Conservation (phyloP, 345 rosid genomes). For the Raphanus raphanistrum region DNA sequence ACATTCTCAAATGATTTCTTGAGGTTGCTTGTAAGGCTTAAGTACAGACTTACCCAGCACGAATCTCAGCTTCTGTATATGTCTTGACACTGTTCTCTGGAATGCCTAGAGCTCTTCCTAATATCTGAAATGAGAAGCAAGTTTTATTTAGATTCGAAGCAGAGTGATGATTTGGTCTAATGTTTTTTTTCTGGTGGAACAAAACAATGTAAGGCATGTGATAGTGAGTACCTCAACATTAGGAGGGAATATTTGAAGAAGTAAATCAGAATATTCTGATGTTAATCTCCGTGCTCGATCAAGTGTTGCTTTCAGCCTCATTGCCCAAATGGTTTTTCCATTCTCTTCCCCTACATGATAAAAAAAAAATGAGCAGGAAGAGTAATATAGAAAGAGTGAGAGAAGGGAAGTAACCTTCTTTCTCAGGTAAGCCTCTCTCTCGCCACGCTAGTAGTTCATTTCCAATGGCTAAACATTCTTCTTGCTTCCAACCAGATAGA, state of each 20-base stretch:
- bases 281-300: slow-evolving; percentile 95
- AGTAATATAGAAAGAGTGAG: slow-evolving; percentile 4
- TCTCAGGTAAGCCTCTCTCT: slow-evolving; percentile 62
- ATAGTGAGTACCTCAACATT: slow-evolving; percentile 72
- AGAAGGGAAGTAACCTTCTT: slow-evolving; percentile 60
- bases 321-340: slow-evolving; percentile 81
- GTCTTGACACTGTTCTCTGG: slow-evolving; percentile 87
- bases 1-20: background rate
- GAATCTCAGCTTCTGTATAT: slow-evolving; percentile 96
- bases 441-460: slow-evolving; percentile 87
- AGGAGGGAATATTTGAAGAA: slow-evolving; percentile 77
- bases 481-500: slow-evolving; percentile 88
- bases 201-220: slow-evolving; percentile 6
- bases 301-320: slow-evolving; percentile 94
- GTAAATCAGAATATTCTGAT: slow-evolving; percentile 88
- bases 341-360: slow-evolving; percentile 67
- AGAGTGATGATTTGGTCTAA: background rate
- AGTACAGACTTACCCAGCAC: slow-evolving; percentile 73
- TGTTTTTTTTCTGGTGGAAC: background rate
- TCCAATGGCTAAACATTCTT: slow-evolving; percentile 81
- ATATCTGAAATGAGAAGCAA: slow-evolving; percentile 50
- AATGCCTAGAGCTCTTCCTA: slow-evolving; percentile 91
- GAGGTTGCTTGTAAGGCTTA: slow-evolving; percentile 6
- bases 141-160: slow-evolving; percentile 8
- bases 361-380: background rate